Percentiles rank a stretch among this genome's conserved stretches.
Evolutionary conservation across 768 basidiomycete genomes (phyloP).

Genomic region (Ramaria sp.): DNA sequence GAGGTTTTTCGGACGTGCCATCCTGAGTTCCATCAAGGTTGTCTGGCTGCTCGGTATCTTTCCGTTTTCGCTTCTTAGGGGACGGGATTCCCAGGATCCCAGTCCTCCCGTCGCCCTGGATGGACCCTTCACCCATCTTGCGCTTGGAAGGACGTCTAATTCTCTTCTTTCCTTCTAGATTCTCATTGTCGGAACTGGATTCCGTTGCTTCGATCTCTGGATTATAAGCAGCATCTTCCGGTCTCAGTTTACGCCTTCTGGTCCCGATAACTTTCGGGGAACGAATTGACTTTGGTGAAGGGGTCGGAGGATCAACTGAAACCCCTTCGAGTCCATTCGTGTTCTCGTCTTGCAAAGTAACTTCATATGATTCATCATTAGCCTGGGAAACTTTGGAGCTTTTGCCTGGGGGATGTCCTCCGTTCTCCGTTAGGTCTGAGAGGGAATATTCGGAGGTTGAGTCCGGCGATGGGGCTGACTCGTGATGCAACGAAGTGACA

Average conservation of each 20-base stretch:
- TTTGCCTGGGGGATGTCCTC: neutral
- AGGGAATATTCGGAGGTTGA: constrained; percentile 17
- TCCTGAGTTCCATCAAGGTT: neutral
- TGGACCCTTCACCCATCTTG: neutral
- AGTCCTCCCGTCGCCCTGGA: neutral
- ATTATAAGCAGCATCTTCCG: constrained; percentile 27
- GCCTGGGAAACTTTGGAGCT: neutral
- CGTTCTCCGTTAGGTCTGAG: neutral
- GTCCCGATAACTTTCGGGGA: constrained; percentile 7
- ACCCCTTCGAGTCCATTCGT: neutral
- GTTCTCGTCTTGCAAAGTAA: neutral
- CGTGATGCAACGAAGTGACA: constrained; percentile 8
- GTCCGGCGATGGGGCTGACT: constrained; percentile 17
- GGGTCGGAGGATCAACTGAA: neutral
- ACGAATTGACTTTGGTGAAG: neutral
- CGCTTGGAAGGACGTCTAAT: neutral
- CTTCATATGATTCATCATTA: constrained; percentile 14
- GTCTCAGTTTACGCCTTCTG: constrained; percentile 21
- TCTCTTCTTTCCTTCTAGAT: neutral
- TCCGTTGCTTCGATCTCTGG: constrained; percentile 21
- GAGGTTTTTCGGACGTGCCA: neutral
- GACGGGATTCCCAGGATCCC: neutral
- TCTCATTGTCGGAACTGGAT: neutral
- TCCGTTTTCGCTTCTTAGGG: neutral
- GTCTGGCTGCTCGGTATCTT: neutral